Base-by-base conservation (phyloP, 129 eudicot species). In the Glebionis coronaria region DNA sequence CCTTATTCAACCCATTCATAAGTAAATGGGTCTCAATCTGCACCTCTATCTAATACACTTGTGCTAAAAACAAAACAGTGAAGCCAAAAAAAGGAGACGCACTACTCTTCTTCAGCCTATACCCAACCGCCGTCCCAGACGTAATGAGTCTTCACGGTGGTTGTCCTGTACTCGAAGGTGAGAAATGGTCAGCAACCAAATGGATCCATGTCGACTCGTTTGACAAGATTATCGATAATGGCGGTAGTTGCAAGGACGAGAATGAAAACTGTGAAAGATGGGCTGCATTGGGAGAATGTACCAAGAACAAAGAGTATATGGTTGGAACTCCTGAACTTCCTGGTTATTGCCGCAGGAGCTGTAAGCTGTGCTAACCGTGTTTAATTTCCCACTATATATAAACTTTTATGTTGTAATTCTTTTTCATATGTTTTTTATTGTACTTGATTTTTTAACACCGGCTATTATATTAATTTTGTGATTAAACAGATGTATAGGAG, bases 41-140 rank as follows among this genome's bases (percentile, higher is more conserved):
- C 55, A 69, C 42, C 10, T 19, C n/a, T 27, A 61, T 72, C 70
- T 61, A 62, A 72, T 23, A 31, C 16, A 3, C 18, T 66, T 56
- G 52, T 23, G 12, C 20, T 11, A 46, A 56, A 45, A 16, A 25
- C 29, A 20, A 65, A 56, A 61, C 88, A 93, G 99, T 93, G 60
- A 93, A 88, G 73, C 95, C 99, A 42, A 83, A 77, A 50, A 93
- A 86, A 77, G 99, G 99, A 68, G 97, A 93, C 68, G 99, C 99
- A 5, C 95, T 93, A 25, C 95, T 93, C 25, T 93, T 93, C 82
- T 93, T 82, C 85, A 93, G 97, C 70, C 93, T 93, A 31, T 72
- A 65, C 53, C 95, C 97, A 18, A 80, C 57, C 49, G 99, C 99
- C 10, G 56, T 79, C 57, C 92, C 97, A 1, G 99, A 93, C 56